Conservation (phyloP, 1,139 yeast species). For the Suhomyces yuchorum region DNA sequence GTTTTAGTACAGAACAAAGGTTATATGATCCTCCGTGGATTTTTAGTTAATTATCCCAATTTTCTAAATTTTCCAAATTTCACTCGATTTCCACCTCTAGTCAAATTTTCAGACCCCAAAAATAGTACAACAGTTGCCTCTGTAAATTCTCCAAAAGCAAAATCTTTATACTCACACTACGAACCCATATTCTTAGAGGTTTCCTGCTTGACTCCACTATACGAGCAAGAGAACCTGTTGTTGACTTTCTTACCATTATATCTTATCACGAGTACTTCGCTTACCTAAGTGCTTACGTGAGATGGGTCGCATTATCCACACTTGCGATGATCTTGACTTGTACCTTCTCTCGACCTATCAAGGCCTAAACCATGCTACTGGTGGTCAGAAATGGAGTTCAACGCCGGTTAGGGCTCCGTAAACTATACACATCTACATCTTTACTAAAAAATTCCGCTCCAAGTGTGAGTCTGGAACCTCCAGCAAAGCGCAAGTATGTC, state of each 20-base stretch:
- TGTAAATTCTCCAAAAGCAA: no score
- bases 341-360: not conserved
- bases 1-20: not conserved
- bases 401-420: not conserved
- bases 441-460: not conserved
- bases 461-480: not conserved
- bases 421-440: not conserved
- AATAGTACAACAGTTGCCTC: no score
- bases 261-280: not conserved
- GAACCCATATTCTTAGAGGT: no score
- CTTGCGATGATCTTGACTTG: not conserved
- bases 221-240: no score
- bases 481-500: slow-evolving; percentile 13
- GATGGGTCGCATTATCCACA: not conserved
- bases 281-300: not conserved
- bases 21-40: not conserved
- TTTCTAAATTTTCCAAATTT: no score
- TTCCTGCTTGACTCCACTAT: no score
- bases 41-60: no score
- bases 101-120: no score
- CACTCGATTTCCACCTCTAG: no score
- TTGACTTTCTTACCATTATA: no score
- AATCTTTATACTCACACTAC: no score
- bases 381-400: not conserved
- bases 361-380: not conserved